phyloP scores from a whole-genome alignment of 2,329 filamentous ascomycete species.

The Penicillium sp. region DNA sequence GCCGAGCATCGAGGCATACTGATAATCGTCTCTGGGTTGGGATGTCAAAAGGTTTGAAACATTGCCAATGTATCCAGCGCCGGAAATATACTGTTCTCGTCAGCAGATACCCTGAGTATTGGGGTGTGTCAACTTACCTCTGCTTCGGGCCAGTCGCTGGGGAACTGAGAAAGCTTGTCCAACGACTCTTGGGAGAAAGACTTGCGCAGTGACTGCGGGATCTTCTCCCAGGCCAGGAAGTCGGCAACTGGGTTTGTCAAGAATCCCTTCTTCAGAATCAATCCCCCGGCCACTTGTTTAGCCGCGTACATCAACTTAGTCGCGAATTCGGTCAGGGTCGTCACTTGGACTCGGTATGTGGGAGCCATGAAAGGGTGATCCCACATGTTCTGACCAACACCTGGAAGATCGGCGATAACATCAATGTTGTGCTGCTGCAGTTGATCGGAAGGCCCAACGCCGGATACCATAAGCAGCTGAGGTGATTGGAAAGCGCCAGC shows the following conservation, averaged over 20 bases:
- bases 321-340: constrained; percentile 25
- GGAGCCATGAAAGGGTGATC: constrained; percentile 36
- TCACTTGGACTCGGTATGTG: constrained; percentile 28
- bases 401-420: constrained; percentile 30
- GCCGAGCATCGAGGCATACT: constrained; percentile 29
- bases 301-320: constrained; percentile 16
- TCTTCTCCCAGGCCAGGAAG: constrained; percentile 36
- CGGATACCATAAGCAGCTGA: constrained; percentile 55
- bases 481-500: constrained; percentile 57
- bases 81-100: constrained; percentile 26
- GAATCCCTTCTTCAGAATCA: constrained; percentile 19
- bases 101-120: not conserved
- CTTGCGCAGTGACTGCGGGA: constrained; percentile 24
- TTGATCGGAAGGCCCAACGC: constrained; percentile 44
- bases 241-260: constrained; percentile 28
- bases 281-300: constrained; percentile 9
- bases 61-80: constrained; percentile 27
- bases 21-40: constrained; percentile 24
- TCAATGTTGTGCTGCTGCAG: constrained; percentile 29
- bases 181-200: constrained; percentile 20
- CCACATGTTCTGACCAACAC: constrained; percentile 41
- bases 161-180: constrained; percentile 24
- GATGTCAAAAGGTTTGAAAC: constrained; percentile 15
- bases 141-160: constrained; percentile 40
- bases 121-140: constrained; percentile 23